Evolutionary conservation across 331 rosid genomes (phyloP), one percentile per base, ranked within the genome.

Genomic region (Quercus lobata): DNA sequence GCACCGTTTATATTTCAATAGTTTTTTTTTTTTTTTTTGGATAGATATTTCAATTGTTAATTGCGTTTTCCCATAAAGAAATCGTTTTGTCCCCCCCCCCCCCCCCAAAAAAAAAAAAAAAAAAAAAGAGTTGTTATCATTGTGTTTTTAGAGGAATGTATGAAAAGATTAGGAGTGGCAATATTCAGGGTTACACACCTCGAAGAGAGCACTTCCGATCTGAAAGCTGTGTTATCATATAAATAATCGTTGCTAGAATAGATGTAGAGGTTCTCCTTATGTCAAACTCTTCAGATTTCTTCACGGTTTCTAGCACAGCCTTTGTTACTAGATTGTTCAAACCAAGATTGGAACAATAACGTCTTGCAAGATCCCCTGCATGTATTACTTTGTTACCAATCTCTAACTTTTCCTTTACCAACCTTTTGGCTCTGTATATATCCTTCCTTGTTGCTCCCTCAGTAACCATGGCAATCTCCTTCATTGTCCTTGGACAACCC

Each of bases 221-320:
- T 4, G 81, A 80, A 21, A 80, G 82, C 61, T 80, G 82, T 5
- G 69, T 75, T 5, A 76, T 30, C 86, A 76, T 72, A 76, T 55
- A 72, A 63, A 80, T 44, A 32, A 72, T 70, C 0, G 72, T 80
- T 25, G 80, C 76, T 46, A 68, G 6, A 46, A 57, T 52, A 6
- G 84, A 80, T 5, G 15, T 73, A 1, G 76, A 68, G 22, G 7
- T 77, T 71, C 87, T 80, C 74, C 87, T 84, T 18, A 76, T 27
- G 41, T 84, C 82, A 77, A 7, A 44, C 9, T 76, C 37, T 17
- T 63, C 71, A 16, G 73, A 17, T 2, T 71, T 80, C 24, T 76
- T 37, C 7, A 80, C 16, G 2, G 76, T 65, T 29, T 68, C 84
- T 12, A 32, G 49, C 70, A 73, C 82, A 14, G 77, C 84, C 71